These are phyloP conservation scores for Porodaedalea pini DNA, from an alignment of 1,284 basidiomycete genomes.

Conservation along the genomic window DNA sequence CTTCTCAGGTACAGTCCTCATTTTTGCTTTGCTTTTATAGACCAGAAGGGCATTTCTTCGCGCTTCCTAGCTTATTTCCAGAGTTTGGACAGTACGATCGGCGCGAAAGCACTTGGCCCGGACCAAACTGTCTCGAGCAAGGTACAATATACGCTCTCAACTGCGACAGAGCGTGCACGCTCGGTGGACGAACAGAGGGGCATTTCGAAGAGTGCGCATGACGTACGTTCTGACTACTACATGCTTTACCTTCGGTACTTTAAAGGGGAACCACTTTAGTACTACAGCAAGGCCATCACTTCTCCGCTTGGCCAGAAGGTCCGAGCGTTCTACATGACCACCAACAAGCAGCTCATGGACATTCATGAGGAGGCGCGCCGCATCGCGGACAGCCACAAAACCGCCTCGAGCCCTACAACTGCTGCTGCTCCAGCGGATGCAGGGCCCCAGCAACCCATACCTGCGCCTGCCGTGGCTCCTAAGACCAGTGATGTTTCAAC, in stretches of 20 bases:
- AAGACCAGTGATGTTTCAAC: no score
- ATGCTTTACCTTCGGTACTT: background rate
- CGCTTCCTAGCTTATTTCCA: conserved; percentile 80
- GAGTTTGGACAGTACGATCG: conserved; percentile 64
- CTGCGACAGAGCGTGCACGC: conserved; percentile 62
- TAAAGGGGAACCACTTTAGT: conserved; percentile 42
- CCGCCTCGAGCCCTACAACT: conserved; percentile 23
- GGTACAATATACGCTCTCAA: conserved; percentile 58
- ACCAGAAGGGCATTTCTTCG: conserved; percentile 82
- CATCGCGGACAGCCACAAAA: conserved; percentile 62
- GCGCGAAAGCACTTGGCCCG: conserved; percentile 63
- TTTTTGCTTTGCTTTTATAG: conserved; percentile 35
- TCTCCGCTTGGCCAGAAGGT: conserved; percentile 80
- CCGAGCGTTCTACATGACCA: conserved; percentile 70
- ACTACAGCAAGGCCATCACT: conserved; percentile 72
- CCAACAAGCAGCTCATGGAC: conserved; percentile 77
- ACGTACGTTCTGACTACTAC: conserved; percentile 41
- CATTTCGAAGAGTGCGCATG: conserved; percentile 61
- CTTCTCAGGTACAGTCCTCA: background rate
- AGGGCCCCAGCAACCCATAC: background rate
- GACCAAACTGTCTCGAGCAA: conserved; percentile 74
- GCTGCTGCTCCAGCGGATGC: conserved; percentile 18
- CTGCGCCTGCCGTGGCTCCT: conserved; percentile 21
- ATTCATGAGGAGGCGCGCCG: conserved; percentile 87
- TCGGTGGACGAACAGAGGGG: conserved; percentile 81